Evolutionary conservation across 352 stramenopile species (phyloP), one percentile per base, ranked within the genome.

Genomic region (Globisporangium apiculatum): DNA sequence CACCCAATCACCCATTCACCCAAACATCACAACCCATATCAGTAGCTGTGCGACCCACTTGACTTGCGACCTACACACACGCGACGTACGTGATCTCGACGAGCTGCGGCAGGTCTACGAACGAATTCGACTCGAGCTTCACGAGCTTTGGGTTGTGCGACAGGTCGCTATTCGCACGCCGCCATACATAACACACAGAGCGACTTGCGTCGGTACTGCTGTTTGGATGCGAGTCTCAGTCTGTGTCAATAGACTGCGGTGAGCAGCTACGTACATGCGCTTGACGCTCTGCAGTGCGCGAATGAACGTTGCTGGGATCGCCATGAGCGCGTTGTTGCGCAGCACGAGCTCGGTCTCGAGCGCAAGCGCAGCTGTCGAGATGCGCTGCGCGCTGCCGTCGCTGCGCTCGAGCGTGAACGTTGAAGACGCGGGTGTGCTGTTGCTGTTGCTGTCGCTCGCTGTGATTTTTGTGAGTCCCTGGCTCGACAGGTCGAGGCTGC

Each of bases 141-240:
- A 68, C 76, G 40, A 89, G 61, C 11, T 55, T 58, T 18, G 73
- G 75, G 60, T 89, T 89, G 53, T 79, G 61, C 1, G 79, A 89
- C 5, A 86, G 48, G 57, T 83, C 62, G 48, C 75, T 87, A 41
- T 35, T 48, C 11, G 43, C 4, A 41, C 57, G 53, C 12, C 35
- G 49, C 35, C 14, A 49, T n/a, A 57, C 40, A 17, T 2, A 17
- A 4, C 24, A 31, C 24, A 31, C 24, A 31, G 24, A 31, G 2
- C 24, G 24, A 31, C 24, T 31, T 31, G 24, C 7, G 41, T 46
- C 41, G 41, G 8, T 47, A 4, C 24, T 17, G 24, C 37, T 10
- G 7, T 31, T 31, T 31, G 24, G 24, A 31, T 31, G 24, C 40
- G 36, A 10, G 36, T 48, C 51, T 8, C 45, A 41, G 24, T 31